These are phyloP conservation scores for Penicillium pancosmium DNA, from an alignment of 495 filamentous ascomycete species.

Conservation along the genomic window DNA sequence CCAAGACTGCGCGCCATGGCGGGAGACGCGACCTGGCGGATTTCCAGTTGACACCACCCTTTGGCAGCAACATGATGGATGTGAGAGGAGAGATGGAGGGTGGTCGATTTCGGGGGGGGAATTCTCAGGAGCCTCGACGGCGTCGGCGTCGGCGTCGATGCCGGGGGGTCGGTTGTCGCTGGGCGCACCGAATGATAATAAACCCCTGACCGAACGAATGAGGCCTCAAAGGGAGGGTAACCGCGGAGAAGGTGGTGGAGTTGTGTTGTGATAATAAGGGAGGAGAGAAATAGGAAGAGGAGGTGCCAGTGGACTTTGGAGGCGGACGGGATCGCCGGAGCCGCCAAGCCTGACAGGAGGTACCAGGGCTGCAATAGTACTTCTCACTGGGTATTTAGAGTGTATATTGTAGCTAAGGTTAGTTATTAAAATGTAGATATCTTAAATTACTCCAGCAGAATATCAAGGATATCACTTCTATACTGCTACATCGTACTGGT, in stretches of 20 bases:
- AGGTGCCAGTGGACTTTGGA: slow-evolving; percentile 7
- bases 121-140: slow-evolving; percentile 25
- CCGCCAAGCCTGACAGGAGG: slow-evolving; percentile 19
- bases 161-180: slow-evolving; percentile 18
- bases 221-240: slow-evolving; percentile 25
- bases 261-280: slow-evolving; percentile 13
- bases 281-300: slow-evolving; percentile 24
- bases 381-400: too few species aligned
- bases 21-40: slow-evolving; percentile 80
- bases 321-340: slow-evolving; percentile 29
- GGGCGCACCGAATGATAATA: slow-evolving; percentile 19
- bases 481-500: too few species aligned
- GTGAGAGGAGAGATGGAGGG: slow-evolving; percentile 8
- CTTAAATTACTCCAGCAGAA: too few species aligned
- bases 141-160: slow-evolving; percentile 26
- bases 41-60: slow-evolving; percentile 92
- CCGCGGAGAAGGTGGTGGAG: slow-evolving; percentile 12
- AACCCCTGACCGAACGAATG: slow-evolving; percentile 38
- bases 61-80: slow-evolving; percentile 71
- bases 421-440: not conserved
- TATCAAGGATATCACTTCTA: too few species aligned
- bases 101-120: slow-evolving; percentile 5
- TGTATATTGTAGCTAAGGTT: too few species aligned
- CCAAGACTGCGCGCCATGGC: slow-evolving; percentile 76
- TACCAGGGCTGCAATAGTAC: not conserved